Percentiles rank a stretch among this genome's conserved stretches.
Evolutionary conservation across 1,284 basidiomycete genomes (phyloP).

Genomic region (Ustilago tritici): DNA sequence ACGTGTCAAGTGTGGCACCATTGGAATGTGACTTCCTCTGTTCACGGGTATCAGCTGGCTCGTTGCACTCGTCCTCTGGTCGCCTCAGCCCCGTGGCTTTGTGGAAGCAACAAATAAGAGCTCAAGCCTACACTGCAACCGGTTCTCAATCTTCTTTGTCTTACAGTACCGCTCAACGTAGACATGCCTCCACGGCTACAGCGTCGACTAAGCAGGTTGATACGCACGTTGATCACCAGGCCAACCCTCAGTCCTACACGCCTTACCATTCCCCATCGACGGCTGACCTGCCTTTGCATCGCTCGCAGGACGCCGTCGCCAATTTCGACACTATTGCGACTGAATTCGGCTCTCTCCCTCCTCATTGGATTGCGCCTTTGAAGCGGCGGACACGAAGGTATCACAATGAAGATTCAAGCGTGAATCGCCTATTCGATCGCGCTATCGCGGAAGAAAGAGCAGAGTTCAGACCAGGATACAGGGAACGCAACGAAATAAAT

Average conservation of each 20-base stretch:
- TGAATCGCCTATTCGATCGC: constrained; percentile 8
- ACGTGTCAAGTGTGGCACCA: not conserved
- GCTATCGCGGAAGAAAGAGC: constrained; percentile 1
- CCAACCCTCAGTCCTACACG: not conserved
- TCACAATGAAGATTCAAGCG: not conserved
- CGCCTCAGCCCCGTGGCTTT: not conserved
- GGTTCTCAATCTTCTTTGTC: not conserved
- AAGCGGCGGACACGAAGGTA: not conserved
- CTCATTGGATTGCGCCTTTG: constrained; percentile 29
- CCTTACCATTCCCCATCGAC: not conserved
- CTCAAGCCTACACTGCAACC: not conserved
- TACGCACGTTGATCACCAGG: constrained; percentile 6
- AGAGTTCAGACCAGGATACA: constrained; percentile 9
- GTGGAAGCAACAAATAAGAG: not conserved
- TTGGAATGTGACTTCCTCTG: constrained; percentile 11
- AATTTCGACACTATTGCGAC: not conserved
- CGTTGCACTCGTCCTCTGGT: not conserved
- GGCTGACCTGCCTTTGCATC: constrained; percentile 4
- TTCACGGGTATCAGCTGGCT: constrained; percentile 1
- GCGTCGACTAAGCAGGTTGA: constrained; percentile 4
- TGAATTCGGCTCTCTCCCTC: not conserved
- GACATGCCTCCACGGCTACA: constrained; percentile 21
- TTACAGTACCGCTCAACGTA: not conserved
- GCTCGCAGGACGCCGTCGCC: not conserved
- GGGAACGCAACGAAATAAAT: constrained; percentile 5